These are phyloP conservation scores for Exophiala bonariae DNA, from an alignment of 2,329 filamentous ascomycete species.

Conservation along the genomic window DNA sequence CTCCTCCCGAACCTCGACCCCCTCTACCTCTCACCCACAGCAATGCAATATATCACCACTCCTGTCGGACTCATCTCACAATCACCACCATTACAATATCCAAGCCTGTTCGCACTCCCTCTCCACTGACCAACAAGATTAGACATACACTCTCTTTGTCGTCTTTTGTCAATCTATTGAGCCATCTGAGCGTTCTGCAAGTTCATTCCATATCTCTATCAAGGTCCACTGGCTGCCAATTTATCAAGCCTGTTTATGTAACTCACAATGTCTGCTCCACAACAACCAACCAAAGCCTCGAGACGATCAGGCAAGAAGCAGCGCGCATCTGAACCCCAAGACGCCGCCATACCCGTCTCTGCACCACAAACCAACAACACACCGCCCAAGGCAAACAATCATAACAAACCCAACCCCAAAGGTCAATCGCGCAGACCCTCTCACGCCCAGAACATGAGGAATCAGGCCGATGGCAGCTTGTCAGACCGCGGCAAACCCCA, in stretches of 20 bases:
- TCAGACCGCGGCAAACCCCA: conserved; percentile 28
- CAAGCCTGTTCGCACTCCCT: conserved; percentile 19
- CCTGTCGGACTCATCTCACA: conserved; percentile 15
- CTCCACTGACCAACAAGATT: conserved; percentile 28
- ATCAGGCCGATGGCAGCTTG: conserved; percentile 33
- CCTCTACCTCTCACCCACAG: conserved; percentile 10
- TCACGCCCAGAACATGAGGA: conserved; percentile 30
- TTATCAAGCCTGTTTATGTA: conserved; percentile 44
- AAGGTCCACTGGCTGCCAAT: conserved; percentile 46
- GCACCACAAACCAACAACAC: conserved; percentile 13
- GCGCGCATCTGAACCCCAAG: conserved; percentile 35
- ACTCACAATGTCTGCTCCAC: conserved; percentile 46
- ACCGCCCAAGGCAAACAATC: conserved; percentile 8
- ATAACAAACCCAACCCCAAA: conserved; percentile 32
- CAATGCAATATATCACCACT: conserved; percentile 26
- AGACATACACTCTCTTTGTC: conserved; percentile 16
- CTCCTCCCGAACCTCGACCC: conserved; percentile 10
- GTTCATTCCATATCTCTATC: conserved; percentile 31
- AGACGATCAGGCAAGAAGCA: conserved; percentile 49
- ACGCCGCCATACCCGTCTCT: conserved; percentile 19
- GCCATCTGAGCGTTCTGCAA: conserved; percentile 30
- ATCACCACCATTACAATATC: conserved; percentile 21
- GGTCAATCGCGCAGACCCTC: conserved; percentile 33
- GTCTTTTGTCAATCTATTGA: conserved; percentile 9
- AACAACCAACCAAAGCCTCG: conserved; percentile 37